Evolutionary conservation across 2,329 filamentous ascomycete genomes (phyloP), one percentile per base, ranked within the genome.

Genomic region (Tolypocladium inflatum): DNA sequence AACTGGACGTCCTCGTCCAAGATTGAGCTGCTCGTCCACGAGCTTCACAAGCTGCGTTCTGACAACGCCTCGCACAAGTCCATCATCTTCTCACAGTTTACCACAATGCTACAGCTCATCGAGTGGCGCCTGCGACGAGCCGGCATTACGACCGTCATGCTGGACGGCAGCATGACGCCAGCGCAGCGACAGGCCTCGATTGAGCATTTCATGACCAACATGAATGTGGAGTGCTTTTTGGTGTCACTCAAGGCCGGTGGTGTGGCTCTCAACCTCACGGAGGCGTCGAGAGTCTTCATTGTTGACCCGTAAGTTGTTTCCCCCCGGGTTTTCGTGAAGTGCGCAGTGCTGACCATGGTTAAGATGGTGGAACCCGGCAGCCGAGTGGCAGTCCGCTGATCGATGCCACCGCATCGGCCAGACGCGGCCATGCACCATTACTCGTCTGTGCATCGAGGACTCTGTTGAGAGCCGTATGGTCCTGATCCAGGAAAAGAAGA

Each of bases 331-430:
- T 3, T 35, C 3, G 38, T 26, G 9, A 8, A 41, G 4, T 17
- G 19, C 6, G 5, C 19, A 17, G 10, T 55, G 35, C 64, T 72
- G 60, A 76, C 5, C 33, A 59, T 38, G 61, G 41, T n/a, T 64
- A 10, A 91, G 89, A 65, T 97, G 94, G 94, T 99, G 94, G 94
- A 97, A 97, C 65, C 94, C 94, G n/a, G 92, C 92, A n/a, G 93
- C 93, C 0, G 94, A 99, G 75, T 99, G 94, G 94, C 94, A 99
- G 74, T 94, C 89, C 61, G 94, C 94, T 3, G 94, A 99, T 71
- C 84, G 90, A 63, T 91, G 89, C 68, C 94, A 97, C 74, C 91
- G 94, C 58, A 99, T 97, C 65, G 94, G 94, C 38, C 94, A 99
- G 76, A 90, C 87, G 53, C 88, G 94, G 9, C 93, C 93, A 35